phyloP scores from a whole-genome alignment of 768 basidiomycete genomes.

The Hygrophorus russula region DNA sequence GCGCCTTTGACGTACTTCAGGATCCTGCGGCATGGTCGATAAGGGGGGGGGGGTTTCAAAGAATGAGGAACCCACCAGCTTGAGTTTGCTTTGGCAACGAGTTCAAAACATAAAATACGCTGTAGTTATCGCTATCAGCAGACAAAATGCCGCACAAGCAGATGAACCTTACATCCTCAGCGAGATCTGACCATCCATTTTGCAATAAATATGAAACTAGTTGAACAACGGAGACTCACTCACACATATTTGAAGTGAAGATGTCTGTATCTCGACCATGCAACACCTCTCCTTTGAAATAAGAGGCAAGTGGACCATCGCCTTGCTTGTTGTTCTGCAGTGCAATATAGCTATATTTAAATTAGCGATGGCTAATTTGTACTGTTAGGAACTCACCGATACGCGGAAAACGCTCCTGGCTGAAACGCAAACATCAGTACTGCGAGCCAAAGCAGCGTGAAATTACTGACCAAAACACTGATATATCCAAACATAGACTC shows the following conservation, averaged over 20 bases:
- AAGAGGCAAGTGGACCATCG: constrained; percentile 83
- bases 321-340: constrained; percentile 78
- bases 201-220: constrained; percentile 5
- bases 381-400: constrained; percentile 33
- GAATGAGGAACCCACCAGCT: constrained; percentile 43
- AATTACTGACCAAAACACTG: constrained; percentile 61
- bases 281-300: constrained; percentile 91
- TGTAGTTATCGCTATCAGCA: constrained; percentile 19
- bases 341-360: constrained; percentile 59
- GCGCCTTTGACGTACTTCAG: constrained; percentile 94
- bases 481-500: constrained; percentile 94
- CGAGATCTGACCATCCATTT: constrained; percentile 47
- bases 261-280: constrained; percentile 83
- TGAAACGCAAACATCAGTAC: constrained; percentile 13
- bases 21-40: constrained; percentile 45
- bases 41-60: background rate
- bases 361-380: constrained; percentile 11
- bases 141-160: constrained; percentile 4
- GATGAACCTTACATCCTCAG: constrained; percentile 59
- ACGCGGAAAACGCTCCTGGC: constrained; percentile 94
- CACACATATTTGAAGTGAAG: constrained; percentile 95
- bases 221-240: constrained; percentile 17
- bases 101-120: constrained; percentile 77
- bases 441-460: background rate
- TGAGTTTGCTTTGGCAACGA: constrained; percentile 68